Evolutionary conservation across 1,139 yeast species (phyloP), one percentile per base, ranked within the genome.

Genomic region (Saccharomyces uvarum): DNA sequence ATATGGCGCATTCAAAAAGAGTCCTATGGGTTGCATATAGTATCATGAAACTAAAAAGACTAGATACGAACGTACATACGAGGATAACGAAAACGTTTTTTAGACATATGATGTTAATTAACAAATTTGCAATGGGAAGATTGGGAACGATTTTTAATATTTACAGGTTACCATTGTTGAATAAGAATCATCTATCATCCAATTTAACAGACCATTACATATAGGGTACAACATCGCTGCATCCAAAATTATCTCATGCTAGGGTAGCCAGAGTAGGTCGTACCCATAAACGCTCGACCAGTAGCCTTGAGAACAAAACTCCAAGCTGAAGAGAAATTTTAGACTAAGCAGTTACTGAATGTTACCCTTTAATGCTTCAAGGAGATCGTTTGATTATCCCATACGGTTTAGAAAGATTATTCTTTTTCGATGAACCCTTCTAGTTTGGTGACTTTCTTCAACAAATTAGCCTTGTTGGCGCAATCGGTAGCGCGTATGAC

Each of bases 401-500:
- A 6, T 29, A 29, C 33, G 33, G 2, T 21, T 2, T 21, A 21
- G 4, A 3, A 21, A 21, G 24, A 21, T 21, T 21, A 3, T 21
- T 21, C 2, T 21, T 21, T 21, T 21, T 21, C 24, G 24, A 21
- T 21, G 2, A 21, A 21, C 2, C 4, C 24, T 21, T 21, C 24
- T 21, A 21, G 4, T 21, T 2, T 21, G 24, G 24, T 21, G 24
- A 21, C 1, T 21, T 21, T 21, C 1, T 24, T 4, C 26, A 24
- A 4, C 6, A 24, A 24, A 24, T 24, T 49, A 56, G 75, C 75
- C 75, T 72, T 71, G 75, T 71, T 72, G 75, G 75, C 75, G 75
- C 75, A 72, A 72, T 72, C 75, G 75, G 75, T 72, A 72, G 75
- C 75, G 75, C 75, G 73, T 71, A 68, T 70, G 75, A 72, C 75